These are phyloP conservation scores for Xenoacremonium recifei DNA, from an alignment of 2,329 filamentous ascomycete species.

Conservation along the genomic window DNA sequence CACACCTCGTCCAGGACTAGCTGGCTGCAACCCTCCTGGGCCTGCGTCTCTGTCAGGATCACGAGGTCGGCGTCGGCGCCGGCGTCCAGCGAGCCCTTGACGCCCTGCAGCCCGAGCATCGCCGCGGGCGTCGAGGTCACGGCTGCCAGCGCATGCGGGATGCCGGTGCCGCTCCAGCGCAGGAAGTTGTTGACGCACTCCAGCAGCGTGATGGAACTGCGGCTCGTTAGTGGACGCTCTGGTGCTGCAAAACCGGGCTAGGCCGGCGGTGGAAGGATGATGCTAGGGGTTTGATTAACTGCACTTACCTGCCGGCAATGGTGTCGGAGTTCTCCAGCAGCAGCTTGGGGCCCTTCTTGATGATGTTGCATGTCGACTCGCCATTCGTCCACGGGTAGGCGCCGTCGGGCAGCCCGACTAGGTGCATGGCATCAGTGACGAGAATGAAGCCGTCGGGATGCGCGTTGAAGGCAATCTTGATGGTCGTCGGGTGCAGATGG, in stretches of 20 bases:
- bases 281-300: no score
- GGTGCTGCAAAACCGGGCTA: no score
- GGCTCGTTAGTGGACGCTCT: constrained; percentile 3
- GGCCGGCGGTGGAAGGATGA: no score
- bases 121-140: constrained; percentile 75
- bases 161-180: constrained; percentile 66
- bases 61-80: constrained; percentile 69
- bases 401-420: constrained; percentile 81
- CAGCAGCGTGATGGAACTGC: constrained; percentile 68
- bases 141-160: constrained; percentile 67
- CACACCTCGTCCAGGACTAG: constrained; percentile 73
- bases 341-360: constrained; percentile 71
- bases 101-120: constrained; percentile 66
- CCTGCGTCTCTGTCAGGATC: constrained; percentile 58
- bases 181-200: constrained; percentile 83
- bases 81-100: constrained; percentile 65
- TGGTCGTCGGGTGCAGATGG: constrained; percentile 81
- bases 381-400: constrained; percentile 84
- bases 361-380: constrained; percentile 53
- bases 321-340: constrained; percentile 75
- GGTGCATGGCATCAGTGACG: constrained; percentile 89
- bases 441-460: constrained; percentile 84
- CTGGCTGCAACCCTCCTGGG: constrained; percentile 41
- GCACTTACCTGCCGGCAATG: constrained; percentile 71
- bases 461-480: constrained; percentile 86